Evolutionary conservation across 1,284 basidiomycete species (phyloP), one percentile per base, ranked within the genome.

Genomic region (Leccinum solheimii): DNA sequence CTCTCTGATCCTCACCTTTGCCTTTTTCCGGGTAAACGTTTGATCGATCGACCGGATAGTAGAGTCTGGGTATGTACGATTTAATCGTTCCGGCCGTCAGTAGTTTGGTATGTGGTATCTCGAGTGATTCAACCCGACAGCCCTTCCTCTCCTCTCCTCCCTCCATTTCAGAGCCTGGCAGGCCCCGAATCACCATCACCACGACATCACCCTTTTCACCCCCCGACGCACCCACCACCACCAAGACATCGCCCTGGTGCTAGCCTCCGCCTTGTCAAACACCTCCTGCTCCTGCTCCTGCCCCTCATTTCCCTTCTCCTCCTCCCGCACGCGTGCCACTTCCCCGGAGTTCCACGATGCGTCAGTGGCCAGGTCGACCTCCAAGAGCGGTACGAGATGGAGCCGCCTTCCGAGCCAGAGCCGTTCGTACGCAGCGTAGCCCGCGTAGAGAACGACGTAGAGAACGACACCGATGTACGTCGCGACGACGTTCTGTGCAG

Each of bases 331-430:
- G 3, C 64, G 66, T 32, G 59, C 68, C 4, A 77, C 80, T 21
- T 79, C 79, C 10, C 80, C 81, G 0, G 71, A 70, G 10, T 69
- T 69, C 83, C 83, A 84, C 45, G 79, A 80, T 0, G 81, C 83
- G 62, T 82, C 78, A 5, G 78, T 83, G 21, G 78, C 77, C 32
- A 84, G 72, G 68, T 85, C 82, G 34, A 78, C 78, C 30, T 76
- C 69, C 14, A 60, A 14, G 11, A 80, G 64, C 6, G 75, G 77
- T 8, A 80, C 70, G 45, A 79, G 59, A 61, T 76, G 72, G 38
- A 43, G 48, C 27, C 63, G 62, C 32, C 56, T 59, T 48, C 64
- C 62, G 11, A 75, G 66, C 38, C 52, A 61, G 45, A 72, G 61
- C 52, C 69, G 57, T 55, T 77, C 76, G 55, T 75, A 80, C 19